These are phyloP conservation scores for Saturnispora besseyi DNA, from an alignment of 805 yeast genomes.

Conservation along the genomic window DNA sequence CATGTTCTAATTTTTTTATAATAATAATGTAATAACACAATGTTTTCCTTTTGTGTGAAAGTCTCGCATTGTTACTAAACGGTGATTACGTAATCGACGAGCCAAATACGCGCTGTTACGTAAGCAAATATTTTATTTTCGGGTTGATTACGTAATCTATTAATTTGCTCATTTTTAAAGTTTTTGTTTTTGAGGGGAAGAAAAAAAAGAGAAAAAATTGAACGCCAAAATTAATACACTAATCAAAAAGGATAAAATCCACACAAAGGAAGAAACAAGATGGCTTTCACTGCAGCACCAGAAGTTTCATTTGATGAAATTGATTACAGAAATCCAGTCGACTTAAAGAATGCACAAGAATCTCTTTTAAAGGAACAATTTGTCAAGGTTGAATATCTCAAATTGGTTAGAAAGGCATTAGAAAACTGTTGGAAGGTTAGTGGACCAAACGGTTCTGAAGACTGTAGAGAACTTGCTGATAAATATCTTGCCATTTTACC, in stretches of 20 bases:
- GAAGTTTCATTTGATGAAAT: slow-evolving; percentile 77
- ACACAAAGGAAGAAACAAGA: background rate
- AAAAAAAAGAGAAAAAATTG: background rate
- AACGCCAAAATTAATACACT: background rate
- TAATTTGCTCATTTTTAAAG: background rate
- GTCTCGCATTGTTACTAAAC: background rate
- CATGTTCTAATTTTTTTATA: background rate
- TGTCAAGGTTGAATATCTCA: slow-evolving; percentile 59
- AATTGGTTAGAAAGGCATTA: slow-evolving; percentile 62
- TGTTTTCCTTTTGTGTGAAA: background rate
- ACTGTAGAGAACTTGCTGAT: slow-evolving; percentile 72
- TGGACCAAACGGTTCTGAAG: slow-evolving; percentile 65
- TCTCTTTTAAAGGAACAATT: slow-evolving; percentile 74
- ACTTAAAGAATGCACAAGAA: slow-evolving; percentile 65
- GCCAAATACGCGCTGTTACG: background rate
- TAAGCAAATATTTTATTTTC: background rate
- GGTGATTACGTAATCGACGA: background rate
- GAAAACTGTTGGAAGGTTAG: slow-evolving; percentile 55
- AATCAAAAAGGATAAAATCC: background rate
- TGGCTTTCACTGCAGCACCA: slow-evolving; percentile 38
- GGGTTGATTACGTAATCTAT: too few relatives aligned
- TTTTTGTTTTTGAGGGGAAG: background rate
- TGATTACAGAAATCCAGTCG: slow-evolving; percentile 57
- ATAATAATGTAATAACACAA: background rate
- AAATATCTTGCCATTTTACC: slow-evolving; percentile 72